Evolutionary conservation across 495 filamentous ascomycete genomes (phyloP), one percentile per base, ranked within the genome.

Genomic region (Letharia lupina): DNA sequence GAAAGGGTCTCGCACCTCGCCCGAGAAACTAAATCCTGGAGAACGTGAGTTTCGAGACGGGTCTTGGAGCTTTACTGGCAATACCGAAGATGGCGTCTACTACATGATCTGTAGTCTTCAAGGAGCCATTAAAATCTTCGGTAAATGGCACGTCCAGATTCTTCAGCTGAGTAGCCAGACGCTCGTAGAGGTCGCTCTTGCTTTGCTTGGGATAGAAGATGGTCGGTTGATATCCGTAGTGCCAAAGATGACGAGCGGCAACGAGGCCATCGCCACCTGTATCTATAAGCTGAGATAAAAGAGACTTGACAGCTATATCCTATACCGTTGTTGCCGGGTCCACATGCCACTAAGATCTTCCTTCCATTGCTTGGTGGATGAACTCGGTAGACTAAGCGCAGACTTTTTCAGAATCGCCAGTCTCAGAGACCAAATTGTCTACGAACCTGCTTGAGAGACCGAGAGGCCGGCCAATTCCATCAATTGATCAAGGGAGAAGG

Each of bases 381-480:
- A 9, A 96, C 80, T 44, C 87, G 84, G 73, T 90, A 93, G 40
- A 96, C 92, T 94, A 57, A 57, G 61, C 39, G 35, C 23, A 40
- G 45, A 12, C 13, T 45, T 28, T 28, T 28, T 48, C 35, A 64
- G 23, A 35, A 28, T 44, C 12, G 40, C 23, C 15, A 41, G 45
- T 41, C 15, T 60, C 62, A 61, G 69, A 59, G 23, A 63, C 66
- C 35, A 67, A 60, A 65, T 40, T 18, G 23, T 40, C 1, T 40
- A 50, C 61, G 54, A 61, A 93, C 93, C 87, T 58, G 89, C 93
- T 83, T 98, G 92, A 8, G 93, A 91, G 4, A 98, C 94, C 3
- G 93, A 91, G 2, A 97, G 80, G 0, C 94, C 94, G 41, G 94
- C 94, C 4, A 98, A 79, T 73, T 98, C 94, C 94, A 98, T 98